Base-by-base conservation (phyloP, 1,284 basidiomycete species). In the Pyrrhoderma lamaoense region DNA sequence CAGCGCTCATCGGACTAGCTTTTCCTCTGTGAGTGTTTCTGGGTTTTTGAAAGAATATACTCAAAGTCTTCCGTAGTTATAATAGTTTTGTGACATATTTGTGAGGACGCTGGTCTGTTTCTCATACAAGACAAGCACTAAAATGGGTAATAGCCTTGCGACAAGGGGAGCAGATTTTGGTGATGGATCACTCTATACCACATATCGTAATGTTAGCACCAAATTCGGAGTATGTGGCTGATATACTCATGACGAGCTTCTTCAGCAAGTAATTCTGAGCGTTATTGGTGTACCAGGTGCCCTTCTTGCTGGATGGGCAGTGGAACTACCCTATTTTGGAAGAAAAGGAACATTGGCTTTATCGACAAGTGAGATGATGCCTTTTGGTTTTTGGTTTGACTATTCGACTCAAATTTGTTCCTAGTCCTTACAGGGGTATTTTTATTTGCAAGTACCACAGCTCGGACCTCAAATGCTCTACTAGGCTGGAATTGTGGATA, bases 1-100 rank as follows among this genome's bases (percentile, higher is more conserved):
- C 88, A 85, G 82, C 77, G 2, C 67, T 87, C 37, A 87, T 88
- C 53, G 85, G 85, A 3, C 75, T 89, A 9, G 83, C 83, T 2
- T 87, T 84, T 62, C 81, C 85, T 31, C 64, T 88, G 72, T 86
- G 46, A 62, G 72, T 65, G 2, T 34, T 22, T 31, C 8, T 23
- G 8, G 2, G 25, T 42, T 37, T 23, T 43, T 16, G n/a, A 47
- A 36, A 42, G 25, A 11, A 25, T n/a, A 23, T 5, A 39, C 23
- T 31, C 5, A 5, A 31, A 11, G 9, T 49, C 9, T 61, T 37
- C 49, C 22, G 19, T 47, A 74, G 72, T 68, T 70, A 75, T 65
- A 82, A 85, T 65, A 76, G 73, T 43, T 87, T 82, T 59, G 70
- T 82, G 18, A 77, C 76, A 1, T 81, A 76, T 53, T 78, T 77